These are phyloP conservation scores for Rhodocollybia butyracea DNA, from an alignment of 768 basidiomycete genomes.

Conservation along the genomic window DNA sequence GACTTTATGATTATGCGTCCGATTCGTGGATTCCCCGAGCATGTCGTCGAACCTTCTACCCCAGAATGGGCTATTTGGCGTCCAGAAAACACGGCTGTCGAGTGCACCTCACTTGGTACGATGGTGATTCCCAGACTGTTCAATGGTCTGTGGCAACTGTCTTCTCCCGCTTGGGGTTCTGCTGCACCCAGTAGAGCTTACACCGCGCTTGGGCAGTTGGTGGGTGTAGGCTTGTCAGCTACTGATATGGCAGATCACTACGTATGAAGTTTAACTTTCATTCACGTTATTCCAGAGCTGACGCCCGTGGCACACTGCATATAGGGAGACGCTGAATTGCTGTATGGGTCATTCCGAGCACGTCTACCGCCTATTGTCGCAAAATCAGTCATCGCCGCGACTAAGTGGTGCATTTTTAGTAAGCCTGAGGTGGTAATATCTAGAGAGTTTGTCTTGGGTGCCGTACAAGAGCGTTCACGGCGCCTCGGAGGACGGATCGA, in stretches of 20 bases:
- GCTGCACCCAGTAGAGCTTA: conserved; percentile 23
- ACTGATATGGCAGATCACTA: conserved; percentile 18
- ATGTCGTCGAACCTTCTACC: not conserved
- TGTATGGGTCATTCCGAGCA: conserved; percentile 48
- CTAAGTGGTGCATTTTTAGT: conserved; percentile 61
- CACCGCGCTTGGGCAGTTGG: conserved; percentile 3
- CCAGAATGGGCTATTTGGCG: not conserved
- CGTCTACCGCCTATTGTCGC: conserved; percentile 20
- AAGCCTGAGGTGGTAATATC: conserved; percentile 30
- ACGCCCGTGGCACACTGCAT: not conserved
- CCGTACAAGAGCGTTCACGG: conserved; percentile 46
- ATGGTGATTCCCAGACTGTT: conserved; percentile 45
- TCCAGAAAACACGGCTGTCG: not conserved
- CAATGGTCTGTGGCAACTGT: conserved; percentile 60
- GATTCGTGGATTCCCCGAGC: not conserved
- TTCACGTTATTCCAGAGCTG: not conserved
- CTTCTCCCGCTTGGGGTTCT: conserved; percentile 58
- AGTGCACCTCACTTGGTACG: conserved; percentile 31
- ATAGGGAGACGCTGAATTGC: conserved; percentile 14
- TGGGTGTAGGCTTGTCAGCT: conserved; percentile 11
- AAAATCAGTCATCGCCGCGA: conserved; percentile 42
- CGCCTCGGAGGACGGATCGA: conserved; percentile 46
- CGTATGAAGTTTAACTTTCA: conserved; percentile 3
- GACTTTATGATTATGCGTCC: not conserved
- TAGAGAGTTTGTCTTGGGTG: conserved; percentile 42